Base-by-base conservation (phyloP, 805 yeast species). In the Saccharomycopsis selenospora region DNA sequence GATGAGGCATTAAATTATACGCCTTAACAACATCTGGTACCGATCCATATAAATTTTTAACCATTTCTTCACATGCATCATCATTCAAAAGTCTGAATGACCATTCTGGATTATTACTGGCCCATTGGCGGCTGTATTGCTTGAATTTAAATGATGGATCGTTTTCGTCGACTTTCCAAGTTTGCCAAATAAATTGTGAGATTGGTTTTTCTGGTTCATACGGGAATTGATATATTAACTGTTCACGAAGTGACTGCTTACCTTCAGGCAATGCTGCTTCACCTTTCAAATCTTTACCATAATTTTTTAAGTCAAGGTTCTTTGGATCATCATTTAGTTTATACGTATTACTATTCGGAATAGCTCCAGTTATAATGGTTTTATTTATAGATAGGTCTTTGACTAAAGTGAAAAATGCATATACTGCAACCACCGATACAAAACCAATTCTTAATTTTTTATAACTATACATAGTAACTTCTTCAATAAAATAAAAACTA, bases 161-260 rank as follows among this genome's bases (percentile, higher is more conserved):
- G 36, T 71, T 70, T 43, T 74, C 59, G 14, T 77, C 79, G 43
- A 74, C 79, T 65, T 89, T 91, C 96, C 97, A 91, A 1, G 96
- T 81, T 66, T 91, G 98, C 96, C 97, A 91, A 36, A 91, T 79
- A 55, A 77, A 76, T 18, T 81, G 84, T 0, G 96, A 95, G 50
- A 89, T 77, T 26, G 77, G 76, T 27, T 73, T 68, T 3, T 66
- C 51, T 1, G 80, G 68, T 52, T 83, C 82, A 65, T 90, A 91
- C 0, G 96, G 95, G 61, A 78, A 85, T 56, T 82, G 75, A 60
- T 65, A 79, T 17, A 82, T 72, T 53, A 90, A 70, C 60, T 85
- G 87, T 36, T 77, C 79, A 40, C 84, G 62, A 42, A 72, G 48
- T 2, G 63, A 42, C 17, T 33, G 38, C n/a, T 20, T 17, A 20